Conservation (phyloP, 495 filamentous ascomycete species). For the Hypoxylon cercidicola region DNA sequence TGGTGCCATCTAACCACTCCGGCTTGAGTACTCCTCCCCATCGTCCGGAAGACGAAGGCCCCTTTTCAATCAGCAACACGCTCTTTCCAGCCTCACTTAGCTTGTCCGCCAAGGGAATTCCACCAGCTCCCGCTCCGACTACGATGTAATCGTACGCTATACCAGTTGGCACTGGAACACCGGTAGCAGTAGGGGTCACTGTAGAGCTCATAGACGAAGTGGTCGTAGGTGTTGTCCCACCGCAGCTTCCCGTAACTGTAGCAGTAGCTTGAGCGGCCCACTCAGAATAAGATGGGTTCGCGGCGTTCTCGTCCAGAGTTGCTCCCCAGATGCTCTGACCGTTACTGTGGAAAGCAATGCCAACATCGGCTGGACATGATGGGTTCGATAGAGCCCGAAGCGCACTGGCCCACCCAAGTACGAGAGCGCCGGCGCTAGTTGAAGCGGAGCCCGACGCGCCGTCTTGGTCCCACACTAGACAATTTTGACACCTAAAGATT, state of each 20-base stretch:
- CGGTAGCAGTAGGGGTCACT: slow-evolving; percentile 48
- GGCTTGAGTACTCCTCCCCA: slow-evolving; percentile 69
- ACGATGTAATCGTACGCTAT: slow-evolving; percentile 72
- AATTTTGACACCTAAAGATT: slow-evolving; percentile 71
- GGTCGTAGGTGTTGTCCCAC: slow-evolving; percentile 43
- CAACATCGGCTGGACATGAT: slow-evolving; percentile 45
- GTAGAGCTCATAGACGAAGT: slow-evolving; percentile 43
- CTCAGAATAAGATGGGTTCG: slow-evolving; percentile 54
- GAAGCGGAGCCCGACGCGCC: slow-evolving; percentile 53
- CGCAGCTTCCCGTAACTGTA: slow-evolving; percentile 46
- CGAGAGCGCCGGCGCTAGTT: slow-evolving; percentile 49
- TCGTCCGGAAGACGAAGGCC: slow-evolving; percentile 67
- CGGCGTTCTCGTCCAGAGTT: slow-evolving; percentile 49
- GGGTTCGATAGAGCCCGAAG: slow-evolving; percentile 46
- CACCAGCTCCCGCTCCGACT: slow-evolving; percentile 72
- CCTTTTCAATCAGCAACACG: slow-evolving; percentile 82
- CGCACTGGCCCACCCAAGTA: slow-evolving; percentile 61
- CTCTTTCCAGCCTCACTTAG: slow-evolving; percentile 83
- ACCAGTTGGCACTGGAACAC: slow-evolving; percentile 56
- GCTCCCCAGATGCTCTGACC: slow-evolving; percentile 59
- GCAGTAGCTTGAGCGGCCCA: slow-evolving; percentile 53
- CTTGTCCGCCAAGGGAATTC: slow-evolving; percentile 71
- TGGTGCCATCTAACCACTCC: slow-evolving; percentile 72
- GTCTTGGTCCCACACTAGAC: slow-evolving; percentile 66
- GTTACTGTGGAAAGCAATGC: slow-evolving; percentile 56